Evolutionary conservation across 768 basidiomycete species (phyloP), one percentile per base, ranked within the genome.

Genomic region (Hemileccinum impolitum): DNA sequence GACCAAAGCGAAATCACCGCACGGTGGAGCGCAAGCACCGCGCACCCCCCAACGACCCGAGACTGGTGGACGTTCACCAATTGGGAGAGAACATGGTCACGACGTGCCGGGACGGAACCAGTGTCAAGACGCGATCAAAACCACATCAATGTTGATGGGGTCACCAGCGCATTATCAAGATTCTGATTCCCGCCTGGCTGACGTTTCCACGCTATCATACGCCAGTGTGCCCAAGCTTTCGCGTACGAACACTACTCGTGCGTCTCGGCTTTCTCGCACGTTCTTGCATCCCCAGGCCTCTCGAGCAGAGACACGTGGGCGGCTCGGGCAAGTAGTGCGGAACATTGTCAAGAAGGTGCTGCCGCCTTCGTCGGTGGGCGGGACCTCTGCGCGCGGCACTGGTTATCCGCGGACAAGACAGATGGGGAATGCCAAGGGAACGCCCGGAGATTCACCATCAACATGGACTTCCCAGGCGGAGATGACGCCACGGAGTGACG

Each of bases 341-440:
- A 49, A 51, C 7, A 46, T 65, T 40, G 54, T 68, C 3, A 58
- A 51, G 51, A 54, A 19, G 35, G 55, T 65, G 43, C 18, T 58
- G 4, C 60, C 47, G 31, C 52, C 56, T 13, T 52, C 47, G 39
- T 40, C 58, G 17, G 41, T 45, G 0, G 39, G 48, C 14, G 48
- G 39, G 21, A 32, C 44, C 5, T 9, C 26, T 30, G 9, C 8
- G 28, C 28, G 28, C 28, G 28, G 23, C 23, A 23, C 6, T 6
- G 23, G 28, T 30, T 9, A 4, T 35, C 19, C 17, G 26, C 31
- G 18, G 28, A 30, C 2, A 8, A n/a, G n/a, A n/a, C n/a, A n/a
- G n/a, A n/a, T n/a, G n/a, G n/a, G n/a, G n/a, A n/a, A n/a, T n/a
- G 28, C 28, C 28, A 30, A 30, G 42, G 28, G 4, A 19, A 39